Percentiles rank a stretch among this genome's conserved stretches.
Evolutionary conservation across 306 rosid species (phyloP).

Genomic region (Vicia sativa): DNA sequence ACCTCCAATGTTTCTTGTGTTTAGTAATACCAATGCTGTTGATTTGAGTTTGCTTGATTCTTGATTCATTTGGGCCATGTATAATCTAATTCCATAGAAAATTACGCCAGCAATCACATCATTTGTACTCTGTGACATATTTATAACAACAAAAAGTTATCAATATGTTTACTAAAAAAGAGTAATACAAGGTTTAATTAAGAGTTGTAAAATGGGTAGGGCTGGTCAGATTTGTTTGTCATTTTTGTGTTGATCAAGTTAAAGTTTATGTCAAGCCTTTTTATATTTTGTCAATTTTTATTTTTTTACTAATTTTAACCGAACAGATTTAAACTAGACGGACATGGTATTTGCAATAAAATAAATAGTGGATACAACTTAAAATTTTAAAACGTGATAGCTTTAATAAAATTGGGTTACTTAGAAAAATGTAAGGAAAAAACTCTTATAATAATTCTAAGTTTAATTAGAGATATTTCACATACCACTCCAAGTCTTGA

Average conservation of each 20-base stretch:
- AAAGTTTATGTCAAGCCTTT: too few species aligned
- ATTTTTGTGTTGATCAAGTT: too few species aligned
- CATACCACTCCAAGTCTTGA: conserved; percentile 58
- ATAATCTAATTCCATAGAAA: conserved; percentile 50
- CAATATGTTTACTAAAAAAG: not conserved
- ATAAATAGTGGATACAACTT: too few species aligned
- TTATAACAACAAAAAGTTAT: not conserved
- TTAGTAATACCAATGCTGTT: conserved; percentile 52
- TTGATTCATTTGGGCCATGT: conserved; percentile 45
- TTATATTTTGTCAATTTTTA: too few species aligned
- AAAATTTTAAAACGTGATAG: too few species aligned
- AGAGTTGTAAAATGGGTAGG: too few species aligned
- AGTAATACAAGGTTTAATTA: not conserved
- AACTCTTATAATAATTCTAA: not conserved
- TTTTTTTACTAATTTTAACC: too few species aligned
- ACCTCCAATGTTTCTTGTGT: conserved; percentile 40
- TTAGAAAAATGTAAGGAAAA: not conserved
- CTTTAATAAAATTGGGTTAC: too few species aligned
- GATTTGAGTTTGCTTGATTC: conserved; percentile 39
- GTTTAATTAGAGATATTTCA: not conserved
- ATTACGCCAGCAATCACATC: conserved; percentile 50
- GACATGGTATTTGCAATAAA: too few species aligned
- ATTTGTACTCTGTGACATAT: conserved; percentile 44
- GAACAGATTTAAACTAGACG: too few species aligned
- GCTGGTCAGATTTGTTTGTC: too few species aligned